Base-by-base conservation (phyloP, 2,329 filamentous ascomycete species). In the Apiospora rasikravindrae region DNA sequence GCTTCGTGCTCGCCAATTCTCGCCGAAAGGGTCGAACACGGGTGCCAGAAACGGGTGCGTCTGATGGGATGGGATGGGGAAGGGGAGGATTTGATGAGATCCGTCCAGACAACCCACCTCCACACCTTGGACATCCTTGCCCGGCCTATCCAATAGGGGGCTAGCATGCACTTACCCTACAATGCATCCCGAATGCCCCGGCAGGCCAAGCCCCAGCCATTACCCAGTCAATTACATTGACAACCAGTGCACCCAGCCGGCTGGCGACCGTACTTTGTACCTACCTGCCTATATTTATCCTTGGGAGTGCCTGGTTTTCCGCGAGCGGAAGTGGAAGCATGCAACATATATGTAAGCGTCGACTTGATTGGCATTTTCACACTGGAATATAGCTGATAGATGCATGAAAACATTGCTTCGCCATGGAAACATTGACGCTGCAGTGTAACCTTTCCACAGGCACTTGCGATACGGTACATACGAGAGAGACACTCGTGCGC, bases 1-100 rank as follows among this genome's bases (percentile, higher is more conserved):
- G 57, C 57, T 64, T 64, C 44, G 22, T 47, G 40, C 66, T 68
- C 66, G 66, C 66, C 66, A 68, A 45, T n/a, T 68, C 66, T 68
- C 66, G 66, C 66, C 66, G 44, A 47, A 68, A 68, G 26, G 66
- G 66, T 68, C 66, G 40, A 47, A 68, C 40, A 33, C 40, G 66
- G 40, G 66, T 68, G 66, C 57, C 57, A 64, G 57, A 64, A 64
- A 40, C 33, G 33, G 57, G 57, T 64, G 57, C 33, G 57, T 64
- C 57, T 64, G 33, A 64, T 64, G 57, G 57, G 33, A 64, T 40
- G 57, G 57, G 57, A 40, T 33, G 57, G 57, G 33, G 37, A n/a
- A 22, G 29, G 53, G 53, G 53, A 61, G 53, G 29, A 33, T 61
- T 61, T 67, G 66, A 68, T 68, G n/a, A 37, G 66, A 67, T 67